A percentile compares a stretch with the other conserved stretches of the same genome.
These are phyloP conservation scores for Paraconiothyrium brasiliense DNA, from an alignment of 2,329 filamentous ascomycete species.

Conservation along the genomic window DNA sequence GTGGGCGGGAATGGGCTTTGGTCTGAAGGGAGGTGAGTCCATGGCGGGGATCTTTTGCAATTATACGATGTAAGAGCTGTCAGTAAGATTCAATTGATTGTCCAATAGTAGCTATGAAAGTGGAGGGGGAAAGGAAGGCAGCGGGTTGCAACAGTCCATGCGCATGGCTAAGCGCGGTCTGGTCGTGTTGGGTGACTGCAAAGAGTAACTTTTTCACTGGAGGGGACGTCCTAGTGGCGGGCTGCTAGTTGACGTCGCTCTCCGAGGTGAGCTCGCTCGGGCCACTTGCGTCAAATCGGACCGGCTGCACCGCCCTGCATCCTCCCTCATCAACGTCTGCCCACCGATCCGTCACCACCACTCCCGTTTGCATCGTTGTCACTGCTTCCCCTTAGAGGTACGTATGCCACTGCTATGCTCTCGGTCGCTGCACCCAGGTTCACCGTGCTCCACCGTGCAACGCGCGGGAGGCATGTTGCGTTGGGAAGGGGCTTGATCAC, in stretches of 20 bases:
- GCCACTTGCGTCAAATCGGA: constrained; percentile 12
- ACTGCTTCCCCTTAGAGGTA: constrained; percentile 18
- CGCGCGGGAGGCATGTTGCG: constrained; percentile 10
- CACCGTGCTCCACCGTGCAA: constrained; percentile 14
- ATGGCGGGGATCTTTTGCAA: constrained; percentile 45
- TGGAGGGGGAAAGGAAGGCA: constrained; percentile 25
- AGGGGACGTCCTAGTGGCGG: constrained; percentile 1
- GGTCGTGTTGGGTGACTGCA: constrained; percentile 11
- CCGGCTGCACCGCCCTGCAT: neutral
- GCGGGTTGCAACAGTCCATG: constrained; percentile 19
- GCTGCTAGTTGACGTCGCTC: constrained; percentile 8
- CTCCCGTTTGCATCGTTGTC: constrained; percentile 6
- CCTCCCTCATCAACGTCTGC: constrained; percentile 15
- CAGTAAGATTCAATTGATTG: constrained; percentile 18
- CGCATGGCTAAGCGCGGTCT: constrained; percentile 26
- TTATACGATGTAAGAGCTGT: constrained; percentile 17
- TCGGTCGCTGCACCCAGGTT: constrained; percentile 13
- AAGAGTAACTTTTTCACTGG: constrained; percentile 3
- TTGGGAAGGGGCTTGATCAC: constrained; percentile 5
- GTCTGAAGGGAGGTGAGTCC: constrained; percentile 58
- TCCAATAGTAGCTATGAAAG: constrained; percentile 14
- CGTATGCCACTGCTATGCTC: constrained; percentile 14
- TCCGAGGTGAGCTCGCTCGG: neutral
- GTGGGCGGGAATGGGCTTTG: constrained; percentile 64
- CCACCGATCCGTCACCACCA: constrained; percentile 3